Conservation (phyloP, 352 stramenopile genomes). For the Phytophthora sp. region DNA sequence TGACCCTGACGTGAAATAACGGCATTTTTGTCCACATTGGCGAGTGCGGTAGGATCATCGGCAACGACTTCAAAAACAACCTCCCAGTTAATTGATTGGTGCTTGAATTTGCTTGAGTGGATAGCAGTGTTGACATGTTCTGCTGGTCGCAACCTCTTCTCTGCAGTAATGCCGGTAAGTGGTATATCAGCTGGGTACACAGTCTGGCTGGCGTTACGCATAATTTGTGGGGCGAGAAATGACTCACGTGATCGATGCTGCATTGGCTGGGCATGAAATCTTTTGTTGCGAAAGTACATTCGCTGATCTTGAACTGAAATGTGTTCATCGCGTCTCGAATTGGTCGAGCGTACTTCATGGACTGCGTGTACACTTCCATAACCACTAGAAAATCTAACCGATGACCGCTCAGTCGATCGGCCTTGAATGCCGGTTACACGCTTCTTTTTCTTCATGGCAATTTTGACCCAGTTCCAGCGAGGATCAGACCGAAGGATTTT, state of each 20-base stretch:
- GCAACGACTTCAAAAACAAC: slow-evolving; percentile 38
- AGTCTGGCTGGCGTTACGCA: background rate
- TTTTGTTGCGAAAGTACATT: slow-evolving; percentile 61
- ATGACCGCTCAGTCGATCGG: background rate
- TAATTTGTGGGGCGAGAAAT: slow-evolving; percentile 1
- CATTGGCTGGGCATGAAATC: slow-evolving; percentile 28
- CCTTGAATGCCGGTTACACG: slow-evolving; percentile 4
- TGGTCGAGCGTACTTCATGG: slow-evolving; percentile 12
- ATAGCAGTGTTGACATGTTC: slow-evolving; percentile 8
- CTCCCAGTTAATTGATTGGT: slow-evolving; percentile 32
- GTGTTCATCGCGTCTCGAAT: slow-evolving; percentile 31
- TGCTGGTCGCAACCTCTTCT: slow-evolving; percentile 15
- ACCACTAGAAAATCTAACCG: slow-evolving; percentile 2
- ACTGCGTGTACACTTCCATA: slow-evolving; percentile 3
- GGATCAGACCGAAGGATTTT: slow-evolving; percentile 47
- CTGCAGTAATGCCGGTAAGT: slow-evolving; percentile 17
- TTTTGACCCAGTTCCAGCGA: slow-evolving; percentile 52
- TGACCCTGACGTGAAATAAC: slow-evolving; percentile 23
- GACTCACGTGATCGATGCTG: slow-evolving; percentile 20
- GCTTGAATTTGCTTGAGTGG: slow-evolving; percentile 3
- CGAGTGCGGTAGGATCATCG: background rate
- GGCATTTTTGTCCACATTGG: background rate
- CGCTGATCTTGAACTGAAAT: slow-evolving; percentile 50
- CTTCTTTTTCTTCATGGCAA: slow-evolving; percentile 45
- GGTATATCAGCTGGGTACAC: slow-evolving; percentile 22